phyloP scores from a whole-genome alignment of 2,329 filamentous ascomycete species.

The Fusarium transvaalense region DNA sequence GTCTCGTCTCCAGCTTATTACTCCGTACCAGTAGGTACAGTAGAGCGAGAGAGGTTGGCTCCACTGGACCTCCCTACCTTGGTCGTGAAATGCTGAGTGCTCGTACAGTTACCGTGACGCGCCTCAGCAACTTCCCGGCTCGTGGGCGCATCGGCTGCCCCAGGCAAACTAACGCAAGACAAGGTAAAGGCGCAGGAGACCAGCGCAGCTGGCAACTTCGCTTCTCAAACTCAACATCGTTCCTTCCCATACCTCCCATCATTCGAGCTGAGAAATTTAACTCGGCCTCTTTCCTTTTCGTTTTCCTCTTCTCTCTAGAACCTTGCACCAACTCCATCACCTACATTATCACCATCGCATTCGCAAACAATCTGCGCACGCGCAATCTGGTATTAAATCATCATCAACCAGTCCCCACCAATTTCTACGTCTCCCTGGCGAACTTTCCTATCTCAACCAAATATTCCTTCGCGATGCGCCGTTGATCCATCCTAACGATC shows the following conservation, averaged over 20 bases:
- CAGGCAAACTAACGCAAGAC: conserved; percentile 39
- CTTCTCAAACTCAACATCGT: conserved; percentile 32
- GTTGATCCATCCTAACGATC: conserved; percentile 32
- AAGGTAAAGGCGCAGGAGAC: conserved; percentile 34
- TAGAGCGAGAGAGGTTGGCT: conserved; percentile 7
- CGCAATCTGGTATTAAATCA: conserved; percentile 30
- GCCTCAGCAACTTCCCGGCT: conserved; percentile 42
- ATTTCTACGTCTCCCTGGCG: conserved; percentile 30
- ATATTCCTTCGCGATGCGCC: conserved; percentile 40
- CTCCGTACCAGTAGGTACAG: no score
- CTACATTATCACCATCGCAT: conserved; percentile 35
- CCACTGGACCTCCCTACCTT: conserved; percentile 20
- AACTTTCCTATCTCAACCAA: conserved; percentile 21
- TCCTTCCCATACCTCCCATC: conserved; percentile 27
- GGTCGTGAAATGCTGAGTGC: conserved; percentile 31
- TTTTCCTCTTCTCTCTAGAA: conserved; percentile 3
- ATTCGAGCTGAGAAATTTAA: conserved; percentile 14
- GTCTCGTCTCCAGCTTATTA: no score
- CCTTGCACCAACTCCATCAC: conserved; percentile 11
- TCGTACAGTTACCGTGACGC: conserved; percentile 45
- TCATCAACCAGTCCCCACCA: conserved; percentile 21
- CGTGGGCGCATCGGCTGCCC: conserved; percentile 41
- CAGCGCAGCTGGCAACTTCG: conserved; percentile 40
- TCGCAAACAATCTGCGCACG: conserved; percentile 29
- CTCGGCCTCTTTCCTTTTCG: background rate